Evolutionary conservation across 2,329 filamentous ascomycete genomes (phyloP), one percentile per base, ranked within the genome.

Genomic region (Tolypocladium endophyticum): DNA sequence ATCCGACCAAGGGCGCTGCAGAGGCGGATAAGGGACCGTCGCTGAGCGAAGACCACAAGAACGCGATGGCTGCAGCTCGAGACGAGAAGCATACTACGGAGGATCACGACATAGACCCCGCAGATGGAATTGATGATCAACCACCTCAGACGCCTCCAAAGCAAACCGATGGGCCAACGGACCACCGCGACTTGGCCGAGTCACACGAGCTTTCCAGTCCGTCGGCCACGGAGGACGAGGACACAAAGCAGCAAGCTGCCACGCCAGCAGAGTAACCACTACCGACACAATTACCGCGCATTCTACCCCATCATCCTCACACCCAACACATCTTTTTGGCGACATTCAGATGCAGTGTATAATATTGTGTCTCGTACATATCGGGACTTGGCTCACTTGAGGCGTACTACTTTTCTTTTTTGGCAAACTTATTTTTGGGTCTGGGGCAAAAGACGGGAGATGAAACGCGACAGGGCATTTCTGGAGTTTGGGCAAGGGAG

Each of bases 1-100:
- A 68, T 14, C 7, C 74, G 74, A 30, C 63, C 58, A 12, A 43
- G 5, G 59, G 68, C n/a, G 30, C 41, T 1, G 53, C 43, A 5
- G 60, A 61, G 14, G 14, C 57, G 11, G 61, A 52, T 11, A 56
- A 54, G 20, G 53, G 36, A 3, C 50, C 41, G 25, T 60, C 47
- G 6, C 5, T 45, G 16, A 56, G 55, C 45, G 56, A 59, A 4
- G 54, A 61, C 16, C 36, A 47, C 5, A 38, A 11, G 5, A 23
- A 53, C 33, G 50, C 28, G 30, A n/a, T 18, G 20, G 30, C 30
- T 12, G 28, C 18, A 9, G 3, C 30, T 4, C 11, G 8, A n/a
- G 30, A 4, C 20, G 50, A 23, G 4, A 30, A 53, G 4, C 50
- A 12, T 4, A 16, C 30, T n/a, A 1, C 4, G 20, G 30, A n/a